Evolutionary conservation across 495 filamentous ascomycete genomes (phyloP).

Genomic region (Acidomyces sp.): DNA sequence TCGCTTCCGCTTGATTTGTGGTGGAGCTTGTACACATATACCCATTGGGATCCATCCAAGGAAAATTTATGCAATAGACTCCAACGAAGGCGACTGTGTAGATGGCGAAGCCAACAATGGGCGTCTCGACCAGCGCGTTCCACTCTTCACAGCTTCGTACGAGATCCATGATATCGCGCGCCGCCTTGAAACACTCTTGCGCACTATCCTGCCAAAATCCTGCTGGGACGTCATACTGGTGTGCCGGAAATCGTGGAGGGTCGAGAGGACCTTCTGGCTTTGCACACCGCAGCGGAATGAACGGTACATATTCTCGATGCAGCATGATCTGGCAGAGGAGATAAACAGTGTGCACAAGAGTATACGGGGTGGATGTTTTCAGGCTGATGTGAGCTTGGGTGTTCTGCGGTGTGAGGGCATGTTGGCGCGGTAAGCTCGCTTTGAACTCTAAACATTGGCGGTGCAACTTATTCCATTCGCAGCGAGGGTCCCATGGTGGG

Average conservation of each 20-base stretch:
- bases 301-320: slow-evolving; percentile 70
- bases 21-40: slow-evolving; percentile 36
- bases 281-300: slow-evolving; percentile 58
- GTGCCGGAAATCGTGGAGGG: slow-evolving; percentile 47
- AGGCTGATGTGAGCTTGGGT: slow-evolving; percentile 71
- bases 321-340: slow-evolving; percentile 66
- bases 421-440: slow-evolving; percentile 50
- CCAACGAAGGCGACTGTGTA: slow-evolving; percentile 65
- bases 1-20: slow-evolving; percentile 12
- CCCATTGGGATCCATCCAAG: slow-evolving; percentile 60
- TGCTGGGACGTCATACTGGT: slow-evolving; percentile 38
- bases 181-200: slow-evolving; percentile 57
- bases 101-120: slow-evolving; percentile 65
- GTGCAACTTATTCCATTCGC: slow-evolving; percentile 41
- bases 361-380: slow-evolving; percentile 60
- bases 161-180: slow-evolving; percentile 62
- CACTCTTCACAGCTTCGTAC: slow-evolving; percentile 62
- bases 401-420: slow-evolving; percentile 59
- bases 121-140: slow-evolving; percentile 59
- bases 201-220: slow-evolving; percentile 67
- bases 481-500: slow-evolving; percentile 26
- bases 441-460: slow-evolving; percentile 52
- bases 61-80: slow-evolving; percentile 61
- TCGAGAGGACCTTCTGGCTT: slow-evolving; percentile 63
- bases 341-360: slow-evolving; percentile 64